These are phyloP conservation scores for Penicillium brasilianum DNA, from an alignment of 2,329 filamentous ascomycete species.

Conservation along the genomic window DNA sequence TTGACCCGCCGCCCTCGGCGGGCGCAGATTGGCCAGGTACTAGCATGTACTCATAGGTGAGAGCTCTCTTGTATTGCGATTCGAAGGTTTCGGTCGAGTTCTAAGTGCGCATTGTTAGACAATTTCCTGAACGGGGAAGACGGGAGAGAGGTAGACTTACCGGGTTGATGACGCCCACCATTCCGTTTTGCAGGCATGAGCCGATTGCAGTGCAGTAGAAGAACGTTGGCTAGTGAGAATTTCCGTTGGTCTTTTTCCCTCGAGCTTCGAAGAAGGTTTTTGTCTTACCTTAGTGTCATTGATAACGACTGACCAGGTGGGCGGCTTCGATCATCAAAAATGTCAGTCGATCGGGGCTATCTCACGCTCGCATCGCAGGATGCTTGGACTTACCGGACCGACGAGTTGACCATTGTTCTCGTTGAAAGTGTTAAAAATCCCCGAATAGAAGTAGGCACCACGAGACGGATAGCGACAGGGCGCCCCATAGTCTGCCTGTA, in stretches of 20 bases:
- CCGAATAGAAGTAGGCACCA: constrained; percentile 37
- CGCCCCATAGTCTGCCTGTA: constrained; percentile 61
- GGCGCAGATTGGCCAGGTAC: constrained; percentile 63
- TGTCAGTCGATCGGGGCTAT: neutral
- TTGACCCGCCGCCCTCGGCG: constrained; percentile 46
- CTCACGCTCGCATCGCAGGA: too few species aligned
- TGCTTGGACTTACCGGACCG: constrained; percentile 30
- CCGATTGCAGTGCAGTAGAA: constrained; percentile 72
- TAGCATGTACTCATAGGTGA: constrained; percentile 58
- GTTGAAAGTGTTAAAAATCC: constrained; percentile 51
- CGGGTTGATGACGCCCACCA: constrained; percentile 79
- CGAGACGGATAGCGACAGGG: constrained; percentile 64
- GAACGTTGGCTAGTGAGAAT: constrained; percentile 59
- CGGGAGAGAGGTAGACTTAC: constrained; percentile 44
- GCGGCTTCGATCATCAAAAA: constrained; percentile 31
- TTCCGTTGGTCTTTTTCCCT: too few species aligned
- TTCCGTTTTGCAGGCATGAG: constrained; percentile 68
- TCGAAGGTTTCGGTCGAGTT: constrained; percentile 57
- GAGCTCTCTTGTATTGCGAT: constrained; percentile 54
- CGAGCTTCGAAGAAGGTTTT: neutral
- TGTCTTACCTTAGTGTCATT: constrained; percentile 59
- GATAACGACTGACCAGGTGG: constrained; percentile 51
- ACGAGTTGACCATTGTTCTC: constrained; percentile 51
- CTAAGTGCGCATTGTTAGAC: constrained; percentile 27
- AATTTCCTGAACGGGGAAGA: neutral